Base-by-base conservation (phyloP, 345 rosid genomes). In the Leavenworthia alabamica region DNA sequence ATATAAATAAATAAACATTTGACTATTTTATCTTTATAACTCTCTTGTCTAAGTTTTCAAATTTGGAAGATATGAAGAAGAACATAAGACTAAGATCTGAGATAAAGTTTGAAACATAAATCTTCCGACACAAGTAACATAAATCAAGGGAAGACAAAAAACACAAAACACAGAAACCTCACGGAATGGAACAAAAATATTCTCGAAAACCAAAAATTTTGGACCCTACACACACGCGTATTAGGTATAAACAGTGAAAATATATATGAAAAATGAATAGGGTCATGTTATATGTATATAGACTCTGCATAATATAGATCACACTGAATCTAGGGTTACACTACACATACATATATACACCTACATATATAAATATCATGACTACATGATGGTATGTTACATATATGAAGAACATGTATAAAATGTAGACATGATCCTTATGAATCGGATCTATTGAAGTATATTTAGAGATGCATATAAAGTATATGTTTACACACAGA, bases 161-260 rank as follows among this genome's bases (percentile, higher is more conserved):
- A 61, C 28, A 48, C 62, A 56, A 56, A 67, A 67, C 66, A 68
- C 39, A 60, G 45, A 68, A 57, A 68, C 66, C 31, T 60, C 60
- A 68, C 23, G 48, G 60, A 61, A 58, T 67, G 35, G 31, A 36
- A 54, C 63, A 45, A 54, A 54, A 46, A 37, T 46, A 46, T 62
- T 70, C 62, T 62, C 29, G 44, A 51, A 70, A 70, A 36, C 56
- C 51, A 62, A 54, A 62, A 46, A n/a, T 27, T 46, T 54, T 62
- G 42, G 74, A 70, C 74, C 74, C 74, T 70, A 62, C 68, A 45
- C 1, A 51, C 23, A 70, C 57, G 74, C 68, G 68, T 70, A 62
- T 70, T 70, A 70, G 74, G 74, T 70, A 24, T 44, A 53, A 19
- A 44, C 7, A 69, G 40, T 68, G 46, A 43, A 52, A 8, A 8